These are phyloP conservation scores for Gossypium trilobum DNA, from an alignment of 441 rosid species.

Conservation along the genomic window DNA sequence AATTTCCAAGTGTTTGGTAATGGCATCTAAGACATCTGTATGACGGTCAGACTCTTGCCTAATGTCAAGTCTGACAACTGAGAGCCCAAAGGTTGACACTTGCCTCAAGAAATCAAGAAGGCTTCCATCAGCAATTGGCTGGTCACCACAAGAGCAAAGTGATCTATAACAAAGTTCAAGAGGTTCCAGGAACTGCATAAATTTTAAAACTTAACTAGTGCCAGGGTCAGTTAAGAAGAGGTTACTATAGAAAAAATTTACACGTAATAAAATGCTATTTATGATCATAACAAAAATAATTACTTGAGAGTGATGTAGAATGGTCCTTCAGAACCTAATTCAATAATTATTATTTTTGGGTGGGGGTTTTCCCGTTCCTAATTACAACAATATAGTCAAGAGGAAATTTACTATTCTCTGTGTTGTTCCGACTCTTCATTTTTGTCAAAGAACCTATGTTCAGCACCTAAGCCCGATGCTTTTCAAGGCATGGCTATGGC, in stretches of 20 bases:
- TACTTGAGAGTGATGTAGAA: background rate
- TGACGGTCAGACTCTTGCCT: slow-evolving; percentile 97
- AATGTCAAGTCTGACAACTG: slow-evolving; percentile 84
- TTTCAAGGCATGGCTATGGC: background rate
- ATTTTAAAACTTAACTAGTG: slow-evolving; percentile 2
- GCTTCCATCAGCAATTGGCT: slow-evolving; percentile 89
- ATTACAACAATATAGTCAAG: background rate
- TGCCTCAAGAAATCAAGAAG: slow-evolving; percentile 92
- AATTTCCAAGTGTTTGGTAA: slow-evolving; percentile 66
- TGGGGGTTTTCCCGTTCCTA: background rate
- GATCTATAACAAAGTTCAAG: slow-evolving; percentile 86
- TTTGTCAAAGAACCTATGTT: background rate
- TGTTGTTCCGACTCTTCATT: background rate
- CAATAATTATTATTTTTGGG: background rate
- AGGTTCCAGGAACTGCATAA: slow-evolving; percentile 74
- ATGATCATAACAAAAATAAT: background rate
- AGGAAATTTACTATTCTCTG: background rate
- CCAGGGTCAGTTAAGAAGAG: background rate
- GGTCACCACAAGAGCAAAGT: slow-evolving; percentile 76
- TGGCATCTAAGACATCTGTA: slow-evolving; percentile 81
- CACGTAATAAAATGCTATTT: background rate
- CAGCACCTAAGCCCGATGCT: background rate
- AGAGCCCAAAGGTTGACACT: slow-evolving; percentile 91
- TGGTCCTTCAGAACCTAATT: background rate
- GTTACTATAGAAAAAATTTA: background rate